Percentiles rank a stretch among this genome's conserved stretches.
Conservation (phyloP, 2,329 filamentous ascomycete species). For the Colletotrichum sansevieriae region DNA sequence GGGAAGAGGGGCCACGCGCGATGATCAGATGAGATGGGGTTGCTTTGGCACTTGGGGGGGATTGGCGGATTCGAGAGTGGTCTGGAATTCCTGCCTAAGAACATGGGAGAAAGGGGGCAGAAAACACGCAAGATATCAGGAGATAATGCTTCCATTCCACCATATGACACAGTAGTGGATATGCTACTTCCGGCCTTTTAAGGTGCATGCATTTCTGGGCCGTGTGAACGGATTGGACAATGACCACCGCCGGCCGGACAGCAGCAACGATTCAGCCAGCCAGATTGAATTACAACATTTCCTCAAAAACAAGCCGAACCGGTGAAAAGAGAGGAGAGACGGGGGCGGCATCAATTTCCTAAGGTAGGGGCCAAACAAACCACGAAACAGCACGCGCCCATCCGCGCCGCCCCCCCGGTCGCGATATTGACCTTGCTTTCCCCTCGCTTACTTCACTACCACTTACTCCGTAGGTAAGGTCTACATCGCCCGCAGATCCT, state of each 20-base stretch:
- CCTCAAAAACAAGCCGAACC: background rate
- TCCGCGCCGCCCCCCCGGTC: too few relatives aligned
- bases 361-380: slow-evolving; percentile 10
- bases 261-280: background rate
- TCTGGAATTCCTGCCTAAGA: slow-evolving; percentile 26
- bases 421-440: background rate
- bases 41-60: slow-evolving; percentile 25
- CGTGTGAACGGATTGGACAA: too few relatives aligned
- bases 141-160: background rate
- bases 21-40: slow-evolving; percentile 39
- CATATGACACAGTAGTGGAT: background rate
- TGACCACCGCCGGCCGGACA: too few relatives aligned
- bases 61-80: slow-evolving; percentile 25
- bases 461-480: too few relatives aligned
- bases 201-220: too few relatives aligned
- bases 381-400: slow-evolving; percentile 2
- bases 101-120: background rate
- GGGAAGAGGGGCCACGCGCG: slow-evolving; percentile 11
- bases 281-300: slow-evolving; percentile 4
- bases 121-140: background rate
- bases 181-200: too few relatives aligned
- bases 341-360: slow-evolving; percentile 22
- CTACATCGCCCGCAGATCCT: background rate
- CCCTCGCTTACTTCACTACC: background rate
- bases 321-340: background rate